Percentiles rank a stretch among this genome's conserved stretches.
phyloP scores from a whole-genome alignment of 805 yeast genomes.

The Priceomyces fermenticarens region DNA sequence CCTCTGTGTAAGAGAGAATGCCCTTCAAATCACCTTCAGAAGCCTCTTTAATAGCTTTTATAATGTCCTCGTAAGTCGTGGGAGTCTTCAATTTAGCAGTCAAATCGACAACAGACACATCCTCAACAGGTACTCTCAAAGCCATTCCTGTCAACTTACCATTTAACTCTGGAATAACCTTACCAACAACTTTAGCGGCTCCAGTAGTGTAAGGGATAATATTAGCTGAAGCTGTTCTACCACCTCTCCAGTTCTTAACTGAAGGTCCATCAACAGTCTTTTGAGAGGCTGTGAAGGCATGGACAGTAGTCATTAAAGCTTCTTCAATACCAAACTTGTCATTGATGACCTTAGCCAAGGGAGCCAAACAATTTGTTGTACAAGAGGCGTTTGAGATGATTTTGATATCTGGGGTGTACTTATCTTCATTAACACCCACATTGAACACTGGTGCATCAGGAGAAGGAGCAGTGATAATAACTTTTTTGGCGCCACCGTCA shows the following conservation, averaged over 20 bases:
- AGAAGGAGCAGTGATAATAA: conserved; percentile 91
- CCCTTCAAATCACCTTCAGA: conserved; percentile 79
- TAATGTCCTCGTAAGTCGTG: conserved; percentile 81
- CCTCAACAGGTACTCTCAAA: conserved; percentile 90
- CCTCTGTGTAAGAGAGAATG: conserved; percentile 85
- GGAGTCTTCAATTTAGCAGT: conserved; percentile 77
- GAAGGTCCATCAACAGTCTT: conserved; percentile 98
- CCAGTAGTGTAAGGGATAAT: conserved; percentile 95
- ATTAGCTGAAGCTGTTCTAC: conserved; percentile 94
- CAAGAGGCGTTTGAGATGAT: conserved; percentile 92
- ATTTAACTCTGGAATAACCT: conserved; percentile 85
- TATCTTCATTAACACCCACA: conserved; percentile 81
- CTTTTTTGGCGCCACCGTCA: conserved; percentile 92
- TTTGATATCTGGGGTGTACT: conserved; percentile 70
- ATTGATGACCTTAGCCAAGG: conserved; percentile 86
- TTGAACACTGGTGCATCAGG: conserved; percentile 95
- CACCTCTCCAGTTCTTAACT: conserved; percentile 98
- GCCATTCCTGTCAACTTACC: conserved; percentile 95
- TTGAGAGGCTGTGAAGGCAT: conserved; percentile 94
- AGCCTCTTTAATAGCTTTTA: conserved; percentile 70
- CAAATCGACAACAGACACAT: conserved; percentile 90
- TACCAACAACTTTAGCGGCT: conserved; percentile 97
- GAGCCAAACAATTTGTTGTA: conserved; percentile 95
- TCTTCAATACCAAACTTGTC: conserved; percentile 84
- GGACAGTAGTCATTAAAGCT: conserved; percentile 95